Percentiles rank a stretch among this genome's conserved stretches.
Conservation (phyloP, 768 basidiomycete genomes). For the Collybiopsis confluens region DNA sequence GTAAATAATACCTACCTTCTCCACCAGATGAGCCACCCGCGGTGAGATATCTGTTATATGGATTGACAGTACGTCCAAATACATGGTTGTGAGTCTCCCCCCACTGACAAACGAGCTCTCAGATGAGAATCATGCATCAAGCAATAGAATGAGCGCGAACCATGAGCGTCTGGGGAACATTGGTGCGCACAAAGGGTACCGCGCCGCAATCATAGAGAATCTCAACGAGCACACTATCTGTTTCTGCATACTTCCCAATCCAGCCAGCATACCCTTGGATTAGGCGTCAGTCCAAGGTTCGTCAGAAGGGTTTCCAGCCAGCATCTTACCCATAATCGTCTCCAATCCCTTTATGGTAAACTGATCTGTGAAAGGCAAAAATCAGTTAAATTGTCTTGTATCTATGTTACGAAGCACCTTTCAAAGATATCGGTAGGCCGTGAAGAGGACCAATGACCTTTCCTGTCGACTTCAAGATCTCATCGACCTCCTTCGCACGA, state of each 20-base stretch:
- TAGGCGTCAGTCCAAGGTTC: background rate
- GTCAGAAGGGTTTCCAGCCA: background rate
- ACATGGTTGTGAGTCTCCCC: constrained; percentile 74
- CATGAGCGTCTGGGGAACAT: constrained; percentile 75
- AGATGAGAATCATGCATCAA: background rate
- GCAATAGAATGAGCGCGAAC: constrained; percentile 33
- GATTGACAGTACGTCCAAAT: constrained; percentile 77
- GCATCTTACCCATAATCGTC: constrained; percentile 52
- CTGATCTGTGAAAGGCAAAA: constrained; percentile 35
- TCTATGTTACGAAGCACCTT: constrained; percentile 20
- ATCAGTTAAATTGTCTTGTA: background rate
- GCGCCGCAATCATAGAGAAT: constrained; percentile 67
- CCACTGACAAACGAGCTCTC: constrained; percentile 41
- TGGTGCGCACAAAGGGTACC: constrained; percentile 67
- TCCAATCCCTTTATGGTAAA: constrained; percentile 65
- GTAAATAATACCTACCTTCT: constrained; percentile 66
- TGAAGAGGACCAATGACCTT: constrained; percentile 47
- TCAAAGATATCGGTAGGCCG: constrained; percentile 42
- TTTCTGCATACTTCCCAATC: constrained; percentile 56
- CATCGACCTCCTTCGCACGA: constrained; percentile 48
- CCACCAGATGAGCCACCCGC: constrained; percentile 83
- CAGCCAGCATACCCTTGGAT: constrained; percentile 64
- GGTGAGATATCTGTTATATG: constrained; percentile 66
- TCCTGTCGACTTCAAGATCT: constrained; percentile 39
- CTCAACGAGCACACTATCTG: constrained; percentile 60